Conservation (phyloP, 495 filamentous ascomycete genomes). For the Chaetomidium leptoderma region DNA sequence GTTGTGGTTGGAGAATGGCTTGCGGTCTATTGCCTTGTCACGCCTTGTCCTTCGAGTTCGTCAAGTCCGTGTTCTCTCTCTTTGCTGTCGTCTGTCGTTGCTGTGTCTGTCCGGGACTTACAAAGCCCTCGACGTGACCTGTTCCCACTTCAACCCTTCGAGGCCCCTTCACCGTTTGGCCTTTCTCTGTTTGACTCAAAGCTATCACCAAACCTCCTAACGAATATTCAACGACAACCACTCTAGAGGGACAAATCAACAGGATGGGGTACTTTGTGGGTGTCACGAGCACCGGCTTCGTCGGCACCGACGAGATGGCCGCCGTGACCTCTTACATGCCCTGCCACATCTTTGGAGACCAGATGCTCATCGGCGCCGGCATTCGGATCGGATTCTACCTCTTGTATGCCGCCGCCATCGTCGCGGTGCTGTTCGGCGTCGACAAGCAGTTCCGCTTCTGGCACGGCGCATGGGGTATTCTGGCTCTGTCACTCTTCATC, state of each 20-base stretch:
- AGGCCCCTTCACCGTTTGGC: too few species aligned
- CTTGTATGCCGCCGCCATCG: conserved; percentile 28
- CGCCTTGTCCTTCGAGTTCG: too few species aligned
- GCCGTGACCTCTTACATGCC: conserved; percentile 31
- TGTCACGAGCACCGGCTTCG: conserved; percentile 29
- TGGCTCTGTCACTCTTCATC: conserved; percentile 28
- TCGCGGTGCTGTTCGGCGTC: conserved; percentile 29
- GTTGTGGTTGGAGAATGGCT: conserved; percentile 15
- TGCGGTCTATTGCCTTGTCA: too few species aligned
- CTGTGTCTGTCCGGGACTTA: too few species aligned
- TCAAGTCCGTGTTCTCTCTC: too few species aligned
- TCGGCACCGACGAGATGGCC: conserved; percentile 29
- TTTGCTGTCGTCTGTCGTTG: too few species aligned
- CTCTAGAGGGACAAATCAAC: not conserved
- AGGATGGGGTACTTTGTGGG: conserved; percentile 30
- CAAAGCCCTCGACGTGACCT: too few species aligned
- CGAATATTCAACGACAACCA: not conserved
- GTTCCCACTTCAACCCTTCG: too few species aligned
- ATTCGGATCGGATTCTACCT: conserved; percentile 34
- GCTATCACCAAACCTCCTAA: not conserved
- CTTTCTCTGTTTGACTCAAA: too few species aligned
- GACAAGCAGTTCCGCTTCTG: conserved; percentile 35
- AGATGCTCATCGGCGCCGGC: conserved; percentile 33
- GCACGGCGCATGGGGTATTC: conserved; percentile 31
- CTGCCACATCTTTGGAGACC: conserved; percentile 35